Evolutionary conservation across 192 early-diverging fungal genomes (phyloP).

Genomic region (Coemansia sp.): DNA sequence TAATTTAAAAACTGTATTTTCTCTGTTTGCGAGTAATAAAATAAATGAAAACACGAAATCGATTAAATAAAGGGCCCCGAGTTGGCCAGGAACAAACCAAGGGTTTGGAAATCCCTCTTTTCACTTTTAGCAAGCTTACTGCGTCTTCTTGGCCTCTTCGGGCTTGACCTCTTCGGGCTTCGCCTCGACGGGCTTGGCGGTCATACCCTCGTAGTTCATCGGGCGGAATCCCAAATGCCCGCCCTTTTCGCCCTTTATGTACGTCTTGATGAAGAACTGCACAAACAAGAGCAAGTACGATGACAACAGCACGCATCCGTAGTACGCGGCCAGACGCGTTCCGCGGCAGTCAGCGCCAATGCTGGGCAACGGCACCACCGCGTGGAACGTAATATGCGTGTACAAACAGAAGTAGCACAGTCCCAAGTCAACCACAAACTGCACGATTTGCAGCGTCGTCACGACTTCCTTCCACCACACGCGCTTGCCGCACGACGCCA

Average conservation of each 20-base stretch:
- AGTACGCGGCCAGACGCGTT: constrained; percentile 70
- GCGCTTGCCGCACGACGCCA: constrained; percentile 71
- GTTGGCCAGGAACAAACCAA: too few species aligned
- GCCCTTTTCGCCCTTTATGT: constrained; percentile 58
- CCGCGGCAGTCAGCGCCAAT: constrained; percentile 73
- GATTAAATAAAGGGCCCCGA: background rate
- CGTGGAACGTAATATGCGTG: constrained; percentile 71
- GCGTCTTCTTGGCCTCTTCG: constrained; percentile 24
- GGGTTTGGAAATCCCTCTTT: too few species aligned
- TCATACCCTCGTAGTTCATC: constrained; percentile 51
- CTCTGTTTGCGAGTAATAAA: background rate
- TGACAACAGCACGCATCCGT: constrained; percentile 75
- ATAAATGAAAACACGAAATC: constrained; percentile 2
- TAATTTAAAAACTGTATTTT: too few species aligned
- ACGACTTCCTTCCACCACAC: constrained; percentile 95
- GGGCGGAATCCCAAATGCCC: constrained; percentile 48
- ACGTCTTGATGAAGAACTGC: constrained; percentile 86
- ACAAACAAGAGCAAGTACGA: constrained; percentile 86
- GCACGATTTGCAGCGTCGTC: constrained; percentile 89
- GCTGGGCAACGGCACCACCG: constrained; percentile 64
- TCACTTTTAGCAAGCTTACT: constrained; percentile 8
- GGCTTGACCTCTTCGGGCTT: constrained; percentile 11
- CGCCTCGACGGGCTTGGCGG: constrained; percentile 12
- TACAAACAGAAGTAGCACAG: constrained; percentile 85
- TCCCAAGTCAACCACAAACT: constrained; percentile 85